A percentile compares a stretch with the other conserved stretches of the same genome.
Evolutionary conservation across 192 early-diverging fungal species (phyloP).

Genomic region (Coemansia sp.): DNA sequence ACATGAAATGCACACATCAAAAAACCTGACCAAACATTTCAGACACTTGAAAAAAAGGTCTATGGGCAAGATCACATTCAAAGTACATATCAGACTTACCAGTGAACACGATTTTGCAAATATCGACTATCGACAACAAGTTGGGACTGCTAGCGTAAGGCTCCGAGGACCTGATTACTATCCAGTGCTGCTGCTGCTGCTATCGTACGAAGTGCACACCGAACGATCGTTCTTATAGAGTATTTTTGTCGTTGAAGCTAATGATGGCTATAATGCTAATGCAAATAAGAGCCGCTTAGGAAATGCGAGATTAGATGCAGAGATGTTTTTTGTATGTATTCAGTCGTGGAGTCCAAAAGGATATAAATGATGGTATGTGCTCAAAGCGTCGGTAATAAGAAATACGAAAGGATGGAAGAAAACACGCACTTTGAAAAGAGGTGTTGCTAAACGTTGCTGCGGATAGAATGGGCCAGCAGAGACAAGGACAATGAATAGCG

Average conservation of each 20-base stretch:
- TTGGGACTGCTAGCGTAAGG: background rate
- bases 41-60: background rate
- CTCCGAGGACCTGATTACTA: background rate
- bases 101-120: background rate
- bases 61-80: no score
- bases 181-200: background rate
- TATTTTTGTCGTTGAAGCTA: background rate
- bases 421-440: background rate
- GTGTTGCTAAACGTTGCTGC: background rate
- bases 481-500: background rate
- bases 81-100: background rate
- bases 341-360: background rate
- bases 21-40: no score
- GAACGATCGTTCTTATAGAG: background rate
- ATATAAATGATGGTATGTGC: background rate
- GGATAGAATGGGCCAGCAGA: background rate
- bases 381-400: background rate
- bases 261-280: background rate
- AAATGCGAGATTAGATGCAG: constrained; percentile 1
- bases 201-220: background rate
- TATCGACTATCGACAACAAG: background rate
- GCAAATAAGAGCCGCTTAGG: background rate
- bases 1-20: no score
- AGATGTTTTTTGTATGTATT: background rate
- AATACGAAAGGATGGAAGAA: background rate